These are phyloP conservation scores for Arthroderma sp. DNA, from an alignment of 2,329 filamentous ascomycete genomes.

Conservation along the genomic window DNA sequence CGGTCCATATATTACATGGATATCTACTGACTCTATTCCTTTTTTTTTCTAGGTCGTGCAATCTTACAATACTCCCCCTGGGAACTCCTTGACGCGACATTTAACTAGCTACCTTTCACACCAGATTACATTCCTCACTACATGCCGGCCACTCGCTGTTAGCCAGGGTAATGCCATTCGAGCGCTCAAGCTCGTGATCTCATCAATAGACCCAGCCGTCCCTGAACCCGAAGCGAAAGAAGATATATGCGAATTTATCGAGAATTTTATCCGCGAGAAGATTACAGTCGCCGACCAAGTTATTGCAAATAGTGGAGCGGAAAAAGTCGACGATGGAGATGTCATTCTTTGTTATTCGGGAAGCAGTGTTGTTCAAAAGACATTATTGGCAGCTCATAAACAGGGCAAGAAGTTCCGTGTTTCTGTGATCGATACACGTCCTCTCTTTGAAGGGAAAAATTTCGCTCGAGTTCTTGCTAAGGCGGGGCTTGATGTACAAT, in stretches of 20 bases:
- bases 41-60: slow-evolving; percentile 56
- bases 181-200: slow-evolving; percentile 84
- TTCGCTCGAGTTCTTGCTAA: slow-evolving; percentile 58
- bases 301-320: slow-evolving; percentile 62
- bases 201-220: slow-evolving; percentile 74
- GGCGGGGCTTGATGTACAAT: slow-evolving; percentile 63
- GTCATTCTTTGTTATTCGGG: slow-evolving; percentile 78
- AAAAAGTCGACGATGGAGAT: slow-evolving; percentile 65
- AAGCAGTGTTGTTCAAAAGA: slow-evolving; percentile 72
- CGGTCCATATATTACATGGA: background rate
- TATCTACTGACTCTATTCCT: background rate
- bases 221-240: slow-evolving; percentile 73
- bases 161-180: slow-evolving; percentile 95
- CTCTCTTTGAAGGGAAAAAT: slow-evolving; percentile 55
- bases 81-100: slow-evolving; percentile 76
- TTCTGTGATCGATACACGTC: slow-evolving; percentile 66
- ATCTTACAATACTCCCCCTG: slow-evolving; percentile 78
- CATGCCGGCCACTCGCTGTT: slow-evolving; percentile 89
- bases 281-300: slow-evolving; percentile 77
- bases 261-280: slow-evolving; percentile 79
- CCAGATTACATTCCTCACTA: slow-evolving; percentile 88
- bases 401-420: slow-evolving; percentile 68
- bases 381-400: slow-evolving; percentile 57
- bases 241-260: slow-evolving; percentile 64
- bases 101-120: slow-evolving; percentile 85